Percentiles rank a stretch among this genome's conserved stretches.
Evolutionary conservation across 164 flowering plant species (phyloP).

Genomic region (Vitis rotundifolia): DNA sequence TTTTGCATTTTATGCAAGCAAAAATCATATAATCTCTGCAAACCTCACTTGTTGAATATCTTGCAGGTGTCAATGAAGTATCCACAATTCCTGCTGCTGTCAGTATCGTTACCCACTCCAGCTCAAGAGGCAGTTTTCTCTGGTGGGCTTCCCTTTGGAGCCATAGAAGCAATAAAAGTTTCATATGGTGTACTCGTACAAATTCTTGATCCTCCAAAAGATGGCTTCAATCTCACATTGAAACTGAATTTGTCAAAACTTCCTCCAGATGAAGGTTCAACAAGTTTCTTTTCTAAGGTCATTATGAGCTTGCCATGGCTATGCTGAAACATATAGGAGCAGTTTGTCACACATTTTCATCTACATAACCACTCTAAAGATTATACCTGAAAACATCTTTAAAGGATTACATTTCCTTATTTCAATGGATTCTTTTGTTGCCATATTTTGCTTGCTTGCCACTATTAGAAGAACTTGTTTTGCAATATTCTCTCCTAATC

Average conservation of each 20-base stretch:
- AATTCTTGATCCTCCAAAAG: constrained; percentile 96
- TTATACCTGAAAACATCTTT: background rate
- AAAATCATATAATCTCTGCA: background rate
- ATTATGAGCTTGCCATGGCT: constrained; percentile 41
- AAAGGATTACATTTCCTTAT: background rate
- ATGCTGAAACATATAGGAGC: constrained; percentile 15
- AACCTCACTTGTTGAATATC: background rate
- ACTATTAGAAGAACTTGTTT: too few species aligned
- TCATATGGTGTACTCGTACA: constrained; percentile 76
- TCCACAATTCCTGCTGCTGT: constrained; percentile 65
- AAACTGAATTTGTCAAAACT: constrained; percentile 83
- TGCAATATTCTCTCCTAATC: too few species aligned
- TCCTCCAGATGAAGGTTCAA: constrained; percentile 86
- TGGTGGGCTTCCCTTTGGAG: constrained; percentile 90
- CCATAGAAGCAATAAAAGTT: constrained; percentile 89
- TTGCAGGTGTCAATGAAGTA: constrained; percentile 79
- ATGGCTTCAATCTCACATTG: constrained; percentile 93
- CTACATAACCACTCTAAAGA: background rate
- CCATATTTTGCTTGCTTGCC: background rate
- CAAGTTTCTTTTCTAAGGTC: constrained; percentile 52
- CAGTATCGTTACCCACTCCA: constrained; percentile 83
- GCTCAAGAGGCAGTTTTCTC: constrained; percentile 76
- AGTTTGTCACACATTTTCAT: constrained; percentile 3
- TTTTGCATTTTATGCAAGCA: background rate
- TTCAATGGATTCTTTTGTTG: background rate